Evolutionary conservation across 371 early-diverging fungal species (phyloP), one percentile per base, ranked within the genome.

Genomic region (Syncephalis fuscata): DNA sequence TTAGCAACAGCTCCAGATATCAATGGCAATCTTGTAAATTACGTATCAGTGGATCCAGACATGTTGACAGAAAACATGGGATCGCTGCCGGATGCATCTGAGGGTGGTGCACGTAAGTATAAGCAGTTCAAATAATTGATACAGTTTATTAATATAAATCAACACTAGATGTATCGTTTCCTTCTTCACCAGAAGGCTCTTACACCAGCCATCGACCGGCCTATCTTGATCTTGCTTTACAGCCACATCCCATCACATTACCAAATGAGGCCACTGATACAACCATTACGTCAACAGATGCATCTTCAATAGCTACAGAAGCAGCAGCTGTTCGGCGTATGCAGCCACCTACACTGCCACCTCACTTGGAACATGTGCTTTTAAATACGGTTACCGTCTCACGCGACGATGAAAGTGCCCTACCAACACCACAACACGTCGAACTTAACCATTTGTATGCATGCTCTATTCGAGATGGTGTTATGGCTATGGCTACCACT

Each of bases 11-110:
- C 89, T 0, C 83, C 87, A 0, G 97, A 94, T 57, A 76, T 83
- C 1, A 87, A 93, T 52, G 97, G 97, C 20, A 92, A 93, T 48
- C 61, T 94, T 15, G 94, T 94, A 43, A 96, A 96, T 60, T 94
- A 86, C 59, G 61, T 96, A 39, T 85, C 89, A 56, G 90, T 94
- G 0, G 32, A 32, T 32, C 11, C 32, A 32, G 32, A 32, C 11
- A 11, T 32, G 32, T 32, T 32, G 11, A 7, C 32, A 4, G 11
- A 32, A 7, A 11, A 32, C 11, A n/a, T 32, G 32, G 32, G 32
- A 32, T 7, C 32, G 11, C 11, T 32, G 11, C 11, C 32, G 32
- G n/a, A 32, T 32, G 32, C 7, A 32, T 4, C 4, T 32, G 32
- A 7, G 32, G 4, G 11, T 7, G 32, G 32, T 7, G 11, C 32